Base-by-base conservation (phyloP, 2,329 filamentous ascomycete species). In the Aspergillus piperis region DNA sequence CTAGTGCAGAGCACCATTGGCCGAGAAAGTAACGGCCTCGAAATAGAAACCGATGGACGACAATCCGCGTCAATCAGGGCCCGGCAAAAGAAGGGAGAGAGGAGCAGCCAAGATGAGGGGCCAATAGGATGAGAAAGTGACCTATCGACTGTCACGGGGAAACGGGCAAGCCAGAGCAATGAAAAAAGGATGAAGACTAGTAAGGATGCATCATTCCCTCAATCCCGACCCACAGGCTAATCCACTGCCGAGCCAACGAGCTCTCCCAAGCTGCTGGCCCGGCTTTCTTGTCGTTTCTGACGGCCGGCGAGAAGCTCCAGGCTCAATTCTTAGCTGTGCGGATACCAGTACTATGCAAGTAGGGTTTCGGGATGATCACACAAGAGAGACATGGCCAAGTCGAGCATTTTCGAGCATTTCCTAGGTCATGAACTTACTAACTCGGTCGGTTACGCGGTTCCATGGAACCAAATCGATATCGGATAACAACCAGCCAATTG, bases 121-220 rank as follows among this genome's bases (percentile, higher is more conserved):
- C n/a, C 39, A 55, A 30, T 47, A 17, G 41, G 53, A 39, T 8
- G 38, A 7, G 17, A n/a, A 53, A 11, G 2, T 55, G 61, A 64
- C 55, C 58, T 59, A 56, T 63, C 55, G 61, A 59, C 56, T 63
- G 55, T 63, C 54, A 61, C 49, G 23, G 55, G 17, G 39, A 38
- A 39, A 38, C 30, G 47, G 55, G 32, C 41, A 13, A 23, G 17
- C 25, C 32, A 44, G 15, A 44, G 8, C 50, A 15, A 19, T 51
- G 41, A 56, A 55, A 21, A 32, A 53, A 41, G 23, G 54, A 59
- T 48, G 41, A 58, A 60, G 32, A 36, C 32, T 36, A 19, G 17
- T 19, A 36, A 36, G 32, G 32, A 36, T 36, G 32, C 32, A 36
- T 36, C 32, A 36, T 36, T 36, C 32, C 30, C 30, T 32, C 30